Evolutionary conservation across 768 basidiomycete genomes (phyloP), one percentile per base, ranked within the genome.

Genomic region (Podaxis mareebaensis): DNA sequence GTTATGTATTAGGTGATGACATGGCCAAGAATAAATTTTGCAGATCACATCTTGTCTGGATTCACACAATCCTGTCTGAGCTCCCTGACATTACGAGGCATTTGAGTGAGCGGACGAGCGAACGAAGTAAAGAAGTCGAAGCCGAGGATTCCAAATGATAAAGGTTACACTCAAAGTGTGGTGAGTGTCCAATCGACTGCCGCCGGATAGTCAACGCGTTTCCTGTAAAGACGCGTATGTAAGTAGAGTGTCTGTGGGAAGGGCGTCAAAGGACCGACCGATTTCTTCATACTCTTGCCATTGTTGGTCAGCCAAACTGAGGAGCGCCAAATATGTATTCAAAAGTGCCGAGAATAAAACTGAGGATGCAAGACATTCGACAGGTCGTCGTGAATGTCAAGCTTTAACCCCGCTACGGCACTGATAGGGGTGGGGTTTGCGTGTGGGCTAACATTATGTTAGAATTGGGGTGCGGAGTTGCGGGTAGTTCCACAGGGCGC

Each of bases 11-110:
- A 24, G 56, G 24, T 26, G 56, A 40, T 56, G 38, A 24, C 38
- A 56, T 40, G 54, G 17, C 24, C 52, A 3, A 56, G 39, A 24
- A 56, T 40, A 24, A 36, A n/a, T 42, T n/a, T 24, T 56, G 54
- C 0, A 39, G 22, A 56, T 56, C 53, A 55, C 26, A 17, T 30
- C 54, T 56, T 56, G 54, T 36, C 38, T 56, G 54, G 20, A n/a
- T 46, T 46, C 44, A 46, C 44, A 46, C 44, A 46, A 46, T 17
- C n/a, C 20, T 46, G 44, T 6, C 44, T 36, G 36, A 42, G 38
- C 36, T 40, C 54, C 54, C 54, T 56, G 54, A 56, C 54, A 12
- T 51, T 46, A 20, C 5, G 44, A 46, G 44, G 44, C 1, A 46
- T 46, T 17, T 20, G 44, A 46, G 44, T 46, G 44, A 17, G 22